Base-by-base conservation (phyloP, 225 moss, liverwort and hornwort genomes). In the Physcomitrium patens region DNA sequence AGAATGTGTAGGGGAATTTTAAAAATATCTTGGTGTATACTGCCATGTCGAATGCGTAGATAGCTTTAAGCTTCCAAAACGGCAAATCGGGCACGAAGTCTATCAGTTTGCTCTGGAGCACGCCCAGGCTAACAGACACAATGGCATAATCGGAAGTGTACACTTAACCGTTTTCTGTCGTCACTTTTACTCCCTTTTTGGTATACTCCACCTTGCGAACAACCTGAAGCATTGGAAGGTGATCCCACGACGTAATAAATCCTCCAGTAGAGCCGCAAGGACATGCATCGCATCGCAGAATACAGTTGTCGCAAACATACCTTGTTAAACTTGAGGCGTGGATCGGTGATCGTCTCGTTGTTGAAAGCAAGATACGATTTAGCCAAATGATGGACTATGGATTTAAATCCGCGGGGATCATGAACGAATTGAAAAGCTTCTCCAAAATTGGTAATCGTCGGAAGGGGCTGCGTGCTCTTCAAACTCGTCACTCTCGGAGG, bases 21-120 rank as follows among this genome's bases (percentile, higher is more conserved):
- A 94, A 59, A 67, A 89, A 94, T 1, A 94, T 94, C 68, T 94
- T 96, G 22, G 94, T 96, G 81, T 93, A 94, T 42, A 96, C 76
- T 8, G 92, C 92, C 96, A 96, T 92, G 74, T 93, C 77, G 66
- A 91, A 96, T 51, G 89, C 78, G 48, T 78, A 93, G 63, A 94
- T 82, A 10, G 85, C 85, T 61, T 85, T 79, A 16, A 93, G 87
- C 85, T 96, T 96, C 75, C 83, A 83, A 62, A 83, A 79, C 70
- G 91, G 94, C 51, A 92, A 60, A 48, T 89, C 86, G 20, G 92
- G 92, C 41, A 81, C 81, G 27, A 90, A 94, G 3, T 81, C 79
- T 45, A 96, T 94, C 42, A 92, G 79, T n/a, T 84, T 76, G 79
- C 93, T 91, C 77, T 96, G 96, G 49, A 92, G 82, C 41, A 96